Conservation (phyloP, 2,329 filamentous ascomycete species). For the Pseudogymnoascus sp. region DNA sequence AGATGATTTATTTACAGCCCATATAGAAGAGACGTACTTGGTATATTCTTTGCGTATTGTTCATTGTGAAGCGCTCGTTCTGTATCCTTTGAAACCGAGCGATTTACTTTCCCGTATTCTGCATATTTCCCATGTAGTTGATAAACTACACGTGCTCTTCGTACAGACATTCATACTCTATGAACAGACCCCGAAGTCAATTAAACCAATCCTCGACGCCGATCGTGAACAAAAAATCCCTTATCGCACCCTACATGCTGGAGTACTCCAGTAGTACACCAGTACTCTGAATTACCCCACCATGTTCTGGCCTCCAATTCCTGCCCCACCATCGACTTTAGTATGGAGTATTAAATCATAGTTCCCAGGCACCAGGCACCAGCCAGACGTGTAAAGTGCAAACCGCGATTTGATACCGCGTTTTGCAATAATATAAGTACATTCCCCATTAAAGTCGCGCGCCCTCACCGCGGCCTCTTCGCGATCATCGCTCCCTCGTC, state of each 20-base stretch:
- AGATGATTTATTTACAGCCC: slow-evolving; percentile 3
- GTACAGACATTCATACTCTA: not conserved
- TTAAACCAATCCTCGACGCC: not conserved
- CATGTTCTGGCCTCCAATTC: not conserved
- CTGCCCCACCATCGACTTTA: not conserved
- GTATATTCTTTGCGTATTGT: not conserved
- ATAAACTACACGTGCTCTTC: not conserved
- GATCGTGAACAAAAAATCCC: not conserved
- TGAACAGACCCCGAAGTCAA: not conserved
- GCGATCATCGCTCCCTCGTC: not conserved
- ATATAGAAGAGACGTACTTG: not conserved
- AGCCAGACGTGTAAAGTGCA: slow-evolving; percentile 1
- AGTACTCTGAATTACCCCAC: not conserved
- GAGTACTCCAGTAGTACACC: not conserved
- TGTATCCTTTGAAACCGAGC: not conserved
- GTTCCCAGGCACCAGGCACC: not conserved
- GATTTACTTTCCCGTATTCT: not conserved
- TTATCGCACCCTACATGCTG: not conserved
- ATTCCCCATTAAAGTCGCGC: not conserved
- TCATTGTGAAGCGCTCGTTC: not conserved
- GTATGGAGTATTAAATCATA: not conserved
- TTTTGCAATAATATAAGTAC: not conserved
- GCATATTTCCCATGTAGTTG: too few relatives aligned
- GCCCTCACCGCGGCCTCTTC: not conserved
- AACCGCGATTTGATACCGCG: not conserved